phyloP scores from a whole-genome alignment of 345 rosid genomes.

The Salix caprea region DNA sequence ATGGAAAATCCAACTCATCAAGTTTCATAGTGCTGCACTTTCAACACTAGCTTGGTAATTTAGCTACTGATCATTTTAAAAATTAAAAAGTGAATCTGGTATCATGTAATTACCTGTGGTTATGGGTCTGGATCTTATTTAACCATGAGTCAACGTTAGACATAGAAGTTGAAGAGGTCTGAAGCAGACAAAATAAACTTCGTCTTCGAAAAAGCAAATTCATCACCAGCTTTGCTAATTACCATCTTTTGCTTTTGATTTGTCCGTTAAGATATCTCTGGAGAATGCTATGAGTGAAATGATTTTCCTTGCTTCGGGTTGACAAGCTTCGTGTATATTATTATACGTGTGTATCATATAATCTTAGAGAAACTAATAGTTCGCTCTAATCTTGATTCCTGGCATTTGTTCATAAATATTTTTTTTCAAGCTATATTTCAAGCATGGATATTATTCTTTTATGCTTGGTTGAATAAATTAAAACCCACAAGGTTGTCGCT shows the following conservation, averaged over 20 bases:
- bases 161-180: not conserved
- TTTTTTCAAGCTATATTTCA: not conserved
- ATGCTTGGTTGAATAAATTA: not conserved
- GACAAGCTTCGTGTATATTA: not conserved
- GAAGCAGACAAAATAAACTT: not conserved
- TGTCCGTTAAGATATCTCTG: constrained; percentile 32
- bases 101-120: not conserved
- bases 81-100: not conserved
- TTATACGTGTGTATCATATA: constrained; percentile 5
- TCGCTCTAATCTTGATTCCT: not conserved
- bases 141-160: not conserved
- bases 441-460: constrained; percentile 16
- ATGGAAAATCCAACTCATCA: not conserved
- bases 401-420: constrained; percentile 5
- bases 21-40: not conserved
- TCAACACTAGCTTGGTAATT: not conserved
- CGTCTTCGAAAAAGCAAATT: not conserved
- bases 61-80: not conserved
- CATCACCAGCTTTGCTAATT: not conserved
- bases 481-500: not conserved
- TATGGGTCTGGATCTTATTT: not conserved
- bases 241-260: not conserved
- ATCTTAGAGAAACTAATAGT: not conserved
- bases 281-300: constrained; percentile 17
- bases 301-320: not conserved